phyloP scores from a whole-genome alignment of 202 grass and related monocot species.

The Sporobolus alterniflorus region DNA sequence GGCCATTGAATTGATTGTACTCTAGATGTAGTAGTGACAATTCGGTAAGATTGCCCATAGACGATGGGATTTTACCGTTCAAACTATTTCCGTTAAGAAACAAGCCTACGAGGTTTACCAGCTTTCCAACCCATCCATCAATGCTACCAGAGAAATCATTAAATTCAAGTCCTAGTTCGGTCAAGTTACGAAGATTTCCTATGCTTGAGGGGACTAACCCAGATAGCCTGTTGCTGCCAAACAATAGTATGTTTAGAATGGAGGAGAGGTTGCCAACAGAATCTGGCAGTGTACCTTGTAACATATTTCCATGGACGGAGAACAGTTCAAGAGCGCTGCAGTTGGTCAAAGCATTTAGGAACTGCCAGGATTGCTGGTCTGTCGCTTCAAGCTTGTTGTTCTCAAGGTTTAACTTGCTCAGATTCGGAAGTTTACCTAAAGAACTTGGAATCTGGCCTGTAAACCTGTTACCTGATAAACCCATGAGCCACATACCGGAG shows the following conservation, averaged over 20 bases:
- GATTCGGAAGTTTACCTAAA: conserved; percentile 20
- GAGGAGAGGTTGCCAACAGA: conserved; percentile 29
- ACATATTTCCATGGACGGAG: not conserved
- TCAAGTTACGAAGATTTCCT: conserved; percentile 37
- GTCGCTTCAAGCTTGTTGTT: not conserved
- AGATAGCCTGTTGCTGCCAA: conserved; percentile 15
- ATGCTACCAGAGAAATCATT: conserved; percentile 19
- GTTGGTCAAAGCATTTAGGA: conserved; percentile 38
- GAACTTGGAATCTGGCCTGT: conserved; percentile 14
- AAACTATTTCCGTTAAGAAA: conserved; percentile 8
- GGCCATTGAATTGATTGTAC: not conserved
- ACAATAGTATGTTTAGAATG: not conserved
- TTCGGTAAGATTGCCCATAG: conserved; percentile 7
- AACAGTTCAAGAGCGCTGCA: conserved; percentile 19
- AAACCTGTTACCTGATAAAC: conserved; percentile 31
- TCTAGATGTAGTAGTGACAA: not conserved
- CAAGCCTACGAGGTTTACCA: not conserved
- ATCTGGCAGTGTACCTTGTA: conserved; percentile 17
- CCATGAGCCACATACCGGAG: not conserved
- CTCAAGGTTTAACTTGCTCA: conserved; percentile 6
- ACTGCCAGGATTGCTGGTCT: conserved; percentile 18
- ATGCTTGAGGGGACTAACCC: conserved; percentile 32
- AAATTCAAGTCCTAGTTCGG: not conserved
- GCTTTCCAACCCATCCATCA: conserved; percentile 9
- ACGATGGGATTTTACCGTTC: not conserved